A percentile compares a stretch with the other conserved stretches of the same genome.
Conservation (phyloP, 257 asterid species). For the Parsonsia alboflavescens region DNA sequence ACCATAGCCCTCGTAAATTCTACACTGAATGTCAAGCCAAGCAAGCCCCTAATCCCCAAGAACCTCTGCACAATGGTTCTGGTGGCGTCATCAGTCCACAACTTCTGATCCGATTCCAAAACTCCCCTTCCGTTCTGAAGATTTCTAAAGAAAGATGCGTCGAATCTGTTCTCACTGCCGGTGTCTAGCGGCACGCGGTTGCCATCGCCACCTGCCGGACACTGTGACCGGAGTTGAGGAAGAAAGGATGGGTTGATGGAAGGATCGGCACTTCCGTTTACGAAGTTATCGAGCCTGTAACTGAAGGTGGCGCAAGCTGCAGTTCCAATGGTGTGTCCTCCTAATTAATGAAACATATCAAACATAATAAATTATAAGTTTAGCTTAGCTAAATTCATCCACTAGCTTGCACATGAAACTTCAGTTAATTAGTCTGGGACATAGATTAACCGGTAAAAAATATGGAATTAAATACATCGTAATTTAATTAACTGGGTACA, state of each 20-base stretch:
- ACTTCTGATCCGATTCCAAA: slow-evolving; percentile 73
- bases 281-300: slow-evolving; percentile 66
- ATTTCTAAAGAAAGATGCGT: slow-evolving; percentile 49
- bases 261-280: slow-evolving; percentile 58
- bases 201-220: slow-evolving; percentile 58
- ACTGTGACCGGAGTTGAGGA: slow-evolving; percentile 54
- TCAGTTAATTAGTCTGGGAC: too few relatives aligned
- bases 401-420: too few relatives aligned
- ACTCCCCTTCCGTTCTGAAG: slow-evolving; percentile 60
- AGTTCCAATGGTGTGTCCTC: slow-evolving; percentile 86
- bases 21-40: slow-evolving; percentile 47
- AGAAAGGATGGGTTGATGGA: slow-evolving; percentile 51
- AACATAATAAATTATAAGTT: not conserved
- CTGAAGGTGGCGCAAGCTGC: slow-evolving; percentile 69
- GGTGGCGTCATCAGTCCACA: slow-evolving; percentile 58
- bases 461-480: too few relatives aligned
- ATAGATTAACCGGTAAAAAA: too few relatives aligned
- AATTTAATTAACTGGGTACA: too few relatives aligned
- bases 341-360: slow-evolving; percentile 29
- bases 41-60: slow-evolving; percentile 57
- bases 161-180: slow-evolving; percentile 57
- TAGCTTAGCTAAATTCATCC: too few relatives aligned
- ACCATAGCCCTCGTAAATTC: slow-evolving; percentile 82
- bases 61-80: slow-evolving; percentile 47
- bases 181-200: slow-evolving; percentile 56